Evolutionary conservation across 2,329 filamentous ascomycete species (phyloP), one percentile per base, ranked within the genome.

Genomic region (Colletotrichum noveboracense): DNA sequence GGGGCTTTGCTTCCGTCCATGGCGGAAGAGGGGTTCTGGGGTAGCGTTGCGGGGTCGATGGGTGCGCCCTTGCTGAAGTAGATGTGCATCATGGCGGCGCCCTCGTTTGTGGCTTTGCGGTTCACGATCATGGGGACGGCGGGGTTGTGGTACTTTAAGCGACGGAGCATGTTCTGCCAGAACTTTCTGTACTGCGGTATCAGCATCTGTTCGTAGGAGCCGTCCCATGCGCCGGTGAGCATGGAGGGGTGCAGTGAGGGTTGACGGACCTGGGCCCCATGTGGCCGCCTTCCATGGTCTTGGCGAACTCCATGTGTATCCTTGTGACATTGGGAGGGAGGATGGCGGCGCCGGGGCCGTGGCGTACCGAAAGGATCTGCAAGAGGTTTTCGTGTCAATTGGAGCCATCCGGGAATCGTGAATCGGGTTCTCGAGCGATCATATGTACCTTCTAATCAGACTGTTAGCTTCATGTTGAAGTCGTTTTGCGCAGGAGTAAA

Each of bases 81-180:
- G 79, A 96, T 87, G 76, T 91, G 92, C 85, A 96, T 88, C 62
- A 87, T 88, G 16, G 94, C 91, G 8, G 90, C 87, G 26, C 87
- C 87, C 6, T 87, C 83, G 79, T 92, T 88, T 60, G 93, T 86
- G 48, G 83, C 80, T 77, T 91, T 93, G 75, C 94, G 94, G 84
- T 94, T 93, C 80, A 98, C 91, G 75, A 94, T 93, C 90, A 98
- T 97, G 58, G 94, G 92, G 61, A 98, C 85, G 14, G 92, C 87
- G 1, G 97, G 97, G 84, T 99, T 99, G 89, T 98, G 94, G 87
- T 93, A 99, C 89, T 99, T 98, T 79, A 99, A 89, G 73, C 95
- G 92, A 26, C 95, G 95, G 64, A 98, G 92, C 83, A 93, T 94
- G 76, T 93, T 88, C 78, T 91, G 92, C 95, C 95, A 98, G 90